Conservation (phyloP, 2,329 filamentous ascomycete genomes). For the Fusarium circinatum region DNA sequence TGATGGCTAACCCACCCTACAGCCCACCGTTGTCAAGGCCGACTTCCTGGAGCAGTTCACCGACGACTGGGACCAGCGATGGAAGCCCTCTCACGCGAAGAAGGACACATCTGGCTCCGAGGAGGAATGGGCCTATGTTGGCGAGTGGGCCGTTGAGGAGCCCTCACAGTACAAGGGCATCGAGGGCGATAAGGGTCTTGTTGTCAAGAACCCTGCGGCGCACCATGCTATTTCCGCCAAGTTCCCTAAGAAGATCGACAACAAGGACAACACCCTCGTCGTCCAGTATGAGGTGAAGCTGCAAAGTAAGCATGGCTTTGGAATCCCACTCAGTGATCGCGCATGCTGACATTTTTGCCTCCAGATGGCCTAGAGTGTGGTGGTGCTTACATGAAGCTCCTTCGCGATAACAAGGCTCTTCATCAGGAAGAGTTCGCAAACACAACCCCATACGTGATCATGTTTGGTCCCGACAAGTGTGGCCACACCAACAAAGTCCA, state of each 20-base stretch:
- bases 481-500: constrained; percentile 97
- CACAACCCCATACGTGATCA: constrained; percentile 96
- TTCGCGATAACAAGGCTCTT: constrained; percentile 96
- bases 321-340: background rate
- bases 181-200: constrained; percentile 93
- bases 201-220: constrained; percentile 96
- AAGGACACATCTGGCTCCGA: constrained; percentile 82
- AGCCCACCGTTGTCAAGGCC: constrained; percentile 90
- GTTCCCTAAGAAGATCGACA: constrained; percentile 95
- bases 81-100: constrained; percentile 96
- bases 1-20: constrained; percentile 42
- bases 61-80: constrained; percentile 92
- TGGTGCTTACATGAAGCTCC: constrained; percentile 98
- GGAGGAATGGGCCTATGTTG: constrained; percentile 97
- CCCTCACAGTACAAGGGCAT: constrained; percentile 90
- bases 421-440: constrained; percentile 98
- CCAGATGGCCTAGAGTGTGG: constrained; percentile 94
- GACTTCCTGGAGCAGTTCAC: constrained; percentile 99
- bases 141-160: constrained; percentile 97
- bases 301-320: constrained; percentile 73
- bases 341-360: constrained; percentile 46
- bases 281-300: constrained; percentile 99
- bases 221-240: constrained; percentile 99
- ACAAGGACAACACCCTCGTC: constrained; percentile 96
- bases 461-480: constrained; percentile 99